Base-by-base conservation (phyloP, 2,329 filamentous ascomycete genomes). In the Verticillium klebahnii region DNA sequence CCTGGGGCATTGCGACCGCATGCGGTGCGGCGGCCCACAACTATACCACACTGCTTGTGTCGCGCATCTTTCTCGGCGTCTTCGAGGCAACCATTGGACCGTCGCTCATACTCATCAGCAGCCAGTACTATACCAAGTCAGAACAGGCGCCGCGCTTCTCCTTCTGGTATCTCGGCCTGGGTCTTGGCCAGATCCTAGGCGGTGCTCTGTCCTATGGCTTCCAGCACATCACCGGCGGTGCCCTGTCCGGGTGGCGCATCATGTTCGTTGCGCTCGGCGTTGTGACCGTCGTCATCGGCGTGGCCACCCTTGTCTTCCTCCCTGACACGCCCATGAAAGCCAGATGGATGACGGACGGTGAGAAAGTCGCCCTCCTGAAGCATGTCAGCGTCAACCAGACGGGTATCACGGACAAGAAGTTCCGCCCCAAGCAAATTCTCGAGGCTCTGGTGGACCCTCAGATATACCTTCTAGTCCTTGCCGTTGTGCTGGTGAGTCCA, bases 71-170 rank as follows among this genome's bases (percentile, higher is more conserved):
- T 65, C 74, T 88, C 1, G 86, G 86, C 36, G 79, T 85, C 58
- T 87, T 88, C 62, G 86, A 84, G 69, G 83, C 85, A 2, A 83
- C 83, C 2, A 83, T 88, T 60, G 82, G 81, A 1, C 86, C 86
- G 1, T 85, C 81, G 1, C 71, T 88, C 61, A 84, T 87, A 75
- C 77, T 89, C 59, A 82, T 88, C 66, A 85, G 81, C 65, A 84
- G 82, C 61, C 80, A 84, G 68, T 88, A 82, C 78, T 88, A 86
- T 67, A 81, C 78, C 32, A 80, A 81, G 62, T 75, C 76, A 2
- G 85, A 88, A 70, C 82, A 84, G 68, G 82, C 84, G 3, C 82
- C 83, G 8, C 79, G 85, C 9, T 85, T 86, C 69, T 82, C 80
- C 19, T 78, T 87, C 68, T 88, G 85, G 85, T 88, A 86, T 68